Evolutionary conservation across 106 monocot species (phyloP).

Genomic region (Hemerocallis citrina): DNA sequence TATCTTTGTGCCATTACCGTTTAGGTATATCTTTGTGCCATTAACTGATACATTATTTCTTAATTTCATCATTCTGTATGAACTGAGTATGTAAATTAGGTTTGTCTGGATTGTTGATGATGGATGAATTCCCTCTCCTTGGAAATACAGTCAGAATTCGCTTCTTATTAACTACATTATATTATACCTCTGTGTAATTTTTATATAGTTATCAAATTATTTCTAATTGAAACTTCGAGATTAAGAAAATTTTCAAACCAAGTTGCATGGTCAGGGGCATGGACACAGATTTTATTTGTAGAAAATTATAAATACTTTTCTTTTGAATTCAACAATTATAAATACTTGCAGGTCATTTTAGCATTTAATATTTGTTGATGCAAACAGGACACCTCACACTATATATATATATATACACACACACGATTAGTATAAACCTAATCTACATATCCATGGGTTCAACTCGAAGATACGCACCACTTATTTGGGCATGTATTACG

Average conservation of each 20-base stretch:
- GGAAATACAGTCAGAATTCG: not conserved
- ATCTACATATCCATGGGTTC: slow-evolving; percentile 17
- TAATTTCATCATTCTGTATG: slow-evolving; percentile 1
- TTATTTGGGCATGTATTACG: slow-evolving; percentile 9
- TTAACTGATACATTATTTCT: not conserved
- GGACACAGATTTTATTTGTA: not conserved
- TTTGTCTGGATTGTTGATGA: not conserved
- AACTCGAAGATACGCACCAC: slow-evolving; percentile 18
- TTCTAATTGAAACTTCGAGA: not conserved
- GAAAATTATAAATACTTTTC: not conserved
- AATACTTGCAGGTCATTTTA: not conserved
- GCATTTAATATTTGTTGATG: slow-evolving; percentile 2
- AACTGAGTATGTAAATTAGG: not conserved
- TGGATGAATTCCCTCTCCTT: not conserved
- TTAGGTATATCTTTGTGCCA: not conserved
- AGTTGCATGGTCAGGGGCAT: not conserved
- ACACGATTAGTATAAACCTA: slow-evolving; percentile 4
- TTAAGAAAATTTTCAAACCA: no score
- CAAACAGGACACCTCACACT: slow-evolving; percentile 2
- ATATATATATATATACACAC: no score
- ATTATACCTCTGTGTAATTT: not conserved
- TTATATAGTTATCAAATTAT: not conserved
- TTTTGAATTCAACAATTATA: not conserved
- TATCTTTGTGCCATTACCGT: not conserved
- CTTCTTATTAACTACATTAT: slow-evolving; percentile 1